Conservation (phyloP, 352 stramenopile genomes). For the Phytophthora chlamydospora region DNA sequence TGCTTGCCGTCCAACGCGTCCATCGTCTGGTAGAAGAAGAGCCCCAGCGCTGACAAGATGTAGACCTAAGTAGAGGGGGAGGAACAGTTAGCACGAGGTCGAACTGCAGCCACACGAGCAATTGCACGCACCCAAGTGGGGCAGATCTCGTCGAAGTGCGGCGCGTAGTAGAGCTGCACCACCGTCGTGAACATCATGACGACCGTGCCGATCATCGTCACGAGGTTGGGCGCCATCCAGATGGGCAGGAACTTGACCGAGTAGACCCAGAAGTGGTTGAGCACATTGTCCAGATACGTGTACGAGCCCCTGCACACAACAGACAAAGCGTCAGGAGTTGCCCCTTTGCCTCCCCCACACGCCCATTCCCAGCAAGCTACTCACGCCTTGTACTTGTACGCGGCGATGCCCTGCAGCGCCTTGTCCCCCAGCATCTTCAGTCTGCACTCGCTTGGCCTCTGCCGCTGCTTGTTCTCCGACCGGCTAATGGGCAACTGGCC, state of each 20-base stretch:
- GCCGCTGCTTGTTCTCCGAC: slow-evolving; percentile 18
- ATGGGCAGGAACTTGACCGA: slow-evolving; percentile 81
- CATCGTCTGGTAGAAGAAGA: slow-evolving; percentile 97
- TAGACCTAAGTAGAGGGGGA: slow-evolving; percentile 49
- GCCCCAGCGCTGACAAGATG: slow-evolving; percentile 67
- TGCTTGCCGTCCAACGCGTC: slow-evolving; percentile 99
- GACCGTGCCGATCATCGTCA: slow-evolving; percentile 88
- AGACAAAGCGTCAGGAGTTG: slow-evolving; percentile 3
- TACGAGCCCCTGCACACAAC: slow-evolving; percentile 67
- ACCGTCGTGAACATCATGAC: slow-evolving; percentile 81
- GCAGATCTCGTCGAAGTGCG: slow-evolving; percentile 66
- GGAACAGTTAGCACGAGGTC: no score
- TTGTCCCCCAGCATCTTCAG: slow-evolving; percentile 70
- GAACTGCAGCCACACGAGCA: not conserved
- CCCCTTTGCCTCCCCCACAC: not conserved
- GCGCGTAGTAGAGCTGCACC: slow-evolving; percentile 79
- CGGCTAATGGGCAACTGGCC: slow-evolving; percentile 21
- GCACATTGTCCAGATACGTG: slow-evolving; percentile 87
- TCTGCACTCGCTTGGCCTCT: slow-evolving; percentile 13
- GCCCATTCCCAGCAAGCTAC: slow-evolving; percentile 22
- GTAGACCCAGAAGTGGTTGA: slow-evolving; percentile 90
- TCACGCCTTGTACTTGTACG: slow-evolving; percentile 91
- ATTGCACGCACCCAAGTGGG: slow-evolving; percentile 55
- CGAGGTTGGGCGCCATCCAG: slow-evolving; percentile 92
- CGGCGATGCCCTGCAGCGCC: slow-evolving; percentile 82